Evolutionary conservation across 306 rosid species (phyloP).

Genomic region (Begonia peltatifolia): DNA sequence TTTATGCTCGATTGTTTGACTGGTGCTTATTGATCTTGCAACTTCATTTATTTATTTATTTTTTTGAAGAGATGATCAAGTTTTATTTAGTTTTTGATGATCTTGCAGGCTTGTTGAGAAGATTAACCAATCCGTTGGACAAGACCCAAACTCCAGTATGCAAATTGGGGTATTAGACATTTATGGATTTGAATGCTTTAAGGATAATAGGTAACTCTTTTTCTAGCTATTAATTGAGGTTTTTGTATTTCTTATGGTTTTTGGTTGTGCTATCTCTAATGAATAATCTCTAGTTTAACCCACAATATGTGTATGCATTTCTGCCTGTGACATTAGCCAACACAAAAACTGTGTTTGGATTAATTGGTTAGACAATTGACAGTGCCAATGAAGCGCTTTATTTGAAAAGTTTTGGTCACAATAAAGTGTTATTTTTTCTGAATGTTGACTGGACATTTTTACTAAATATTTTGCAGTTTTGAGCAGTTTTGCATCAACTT

Average conservation of each 20-base stretch:
- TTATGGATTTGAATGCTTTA: slow-evolving; percentile 95
- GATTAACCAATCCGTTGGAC: slow-evolving; percentile 86
- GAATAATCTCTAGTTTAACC: too few species aligned
- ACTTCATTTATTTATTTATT: neutral
- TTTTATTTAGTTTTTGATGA: slow-evolving; percentile 7
- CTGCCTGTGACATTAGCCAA: neutral
- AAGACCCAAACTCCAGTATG: slow-evolving; percentile 56
- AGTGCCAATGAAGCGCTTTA: neutral
- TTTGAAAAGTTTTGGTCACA: neutral
- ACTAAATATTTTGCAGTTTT: slow-evolving; percentile 41
- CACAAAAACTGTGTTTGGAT: too few species aligned
- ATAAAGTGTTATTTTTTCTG: neutral
- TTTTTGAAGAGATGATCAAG: neutral
- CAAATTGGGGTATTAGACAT: slow-evolving; percentile 95
- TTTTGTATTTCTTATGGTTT: too few species aligned
- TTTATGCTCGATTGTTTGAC: slow-evolving; percentile 81
- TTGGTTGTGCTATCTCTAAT: too few species aligned
- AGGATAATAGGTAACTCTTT: slow-evolving; percentile 67
- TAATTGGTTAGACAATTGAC: too few species aligned
- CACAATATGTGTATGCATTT: neutral
- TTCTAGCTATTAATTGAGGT: neutral
- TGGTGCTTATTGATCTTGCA: slow-evolving; percentile 32
- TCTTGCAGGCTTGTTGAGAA: slow-evolving; percentile 89
- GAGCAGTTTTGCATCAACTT: slow-evolving; percentile 99
- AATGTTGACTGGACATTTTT: slow-evolving; percentile 7